phyloP scores from a whole-genome alignment of 164 flowering plant genomes.

The Taxillus chinensis region DNA sequence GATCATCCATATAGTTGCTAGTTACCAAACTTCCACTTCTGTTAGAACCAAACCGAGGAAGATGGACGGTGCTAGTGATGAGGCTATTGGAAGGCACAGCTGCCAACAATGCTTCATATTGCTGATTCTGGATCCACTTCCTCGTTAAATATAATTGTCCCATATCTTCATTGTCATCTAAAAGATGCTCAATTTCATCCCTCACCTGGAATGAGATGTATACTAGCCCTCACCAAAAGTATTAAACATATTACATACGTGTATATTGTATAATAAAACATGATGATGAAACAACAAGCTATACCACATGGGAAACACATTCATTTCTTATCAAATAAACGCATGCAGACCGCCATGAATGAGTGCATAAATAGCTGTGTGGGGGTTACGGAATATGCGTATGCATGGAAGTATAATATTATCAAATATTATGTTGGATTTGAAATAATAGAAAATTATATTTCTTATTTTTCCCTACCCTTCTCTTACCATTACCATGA shows the following conservation, averaged over 20 bases:
- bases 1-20: slow-evolving; percentile 39
- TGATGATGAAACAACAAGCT: no score
- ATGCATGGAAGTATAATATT: no score
- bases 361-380: no score
- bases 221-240: background rate
- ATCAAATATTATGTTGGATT: no score
- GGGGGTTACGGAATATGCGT: no score
- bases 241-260: background rate
- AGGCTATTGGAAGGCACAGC: slow-evolving; percentile 39
- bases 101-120: slow-evolving; percentile 42
- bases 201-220: slow-evolving; percentile 51
- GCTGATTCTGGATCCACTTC: slow-evolving; percentile 76
- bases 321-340: no score
- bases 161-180: slow-evolving; percentile 97
- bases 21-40: slow-evolving; percentile 66
- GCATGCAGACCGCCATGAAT: no score
- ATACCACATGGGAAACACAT: no score
- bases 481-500: no score
- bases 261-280: no score
- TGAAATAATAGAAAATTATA: no score
- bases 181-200: slow-evolving; percentile 92
- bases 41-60: slow-evolving; percentile 39
- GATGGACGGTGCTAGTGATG: slow-evolving; percentile 22
- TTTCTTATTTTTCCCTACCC: no score
- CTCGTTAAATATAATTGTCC: slow-evolving; percentile 83